Percentiles rank a stretch among this genome's conserved stretches.
Conservation (phyloP, 2,329 filamentous ascomycete genomes). For the Trichophyton benhamiae region DNA sequence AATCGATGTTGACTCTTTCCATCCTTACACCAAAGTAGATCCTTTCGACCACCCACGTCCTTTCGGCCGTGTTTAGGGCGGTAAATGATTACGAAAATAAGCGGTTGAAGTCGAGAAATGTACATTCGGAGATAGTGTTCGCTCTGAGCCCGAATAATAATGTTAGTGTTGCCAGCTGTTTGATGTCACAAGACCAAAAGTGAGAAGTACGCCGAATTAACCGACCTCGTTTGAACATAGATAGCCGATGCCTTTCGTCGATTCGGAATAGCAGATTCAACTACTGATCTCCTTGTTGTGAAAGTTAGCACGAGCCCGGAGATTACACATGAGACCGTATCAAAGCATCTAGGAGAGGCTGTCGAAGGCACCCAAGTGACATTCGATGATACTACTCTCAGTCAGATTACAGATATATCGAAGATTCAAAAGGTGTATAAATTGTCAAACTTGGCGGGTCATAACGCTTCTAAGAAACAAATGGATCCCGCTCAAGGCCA, state of each 20-base stretch:
- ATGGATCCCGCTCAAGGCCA: background rate
- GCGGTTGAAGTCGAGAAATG: conserved; percentile 63
- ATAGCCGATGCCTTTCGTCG: conserved; percentile 85
- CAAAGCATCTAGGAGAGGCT: conserved; percentile 48
- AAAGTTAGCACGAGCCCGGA: conserved; percentile 54
- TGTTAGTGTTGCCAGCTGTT: conserved; percentile 35
- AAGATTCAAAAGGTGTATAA: conserved; percentile 81
- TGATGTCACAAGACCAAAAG: background rate
- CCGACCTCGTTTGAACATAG: conserved; percentile 34
- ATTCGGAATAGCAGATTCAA: conserved; percentile 65
- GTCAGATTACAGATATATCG: conserved; percentile 47
- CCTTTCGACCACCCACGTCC: conserved; percentile 57
- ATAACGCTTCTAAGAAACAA: background rate
- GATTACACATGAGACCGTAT: conserved; percentile 37
- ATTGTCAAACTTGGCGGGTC: conserved; percentile 30
- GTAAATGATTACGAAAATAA: conserved; percentile 51
- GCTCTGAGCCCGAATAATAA: conserved; percentile 73
- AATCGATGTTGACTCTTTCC: conserved; percentile 1
- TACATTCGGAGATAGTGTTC: conserved; percentile 80
- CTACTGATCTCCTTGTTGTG: conserved; percentile 61
- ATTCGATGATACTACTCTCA: conserved; percentile 54
- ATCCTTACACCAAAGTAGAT: conserved; percentile 38
- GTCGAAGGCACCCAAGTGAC: conserved; percentile 50
- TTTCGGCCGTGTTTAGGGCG: conserved; percentile 68
- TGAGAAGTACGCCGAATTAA: background rate